Evolutionary conservation across 306 rosid species (phyloP).

Genomic region (Vicia villosa): DNA sequence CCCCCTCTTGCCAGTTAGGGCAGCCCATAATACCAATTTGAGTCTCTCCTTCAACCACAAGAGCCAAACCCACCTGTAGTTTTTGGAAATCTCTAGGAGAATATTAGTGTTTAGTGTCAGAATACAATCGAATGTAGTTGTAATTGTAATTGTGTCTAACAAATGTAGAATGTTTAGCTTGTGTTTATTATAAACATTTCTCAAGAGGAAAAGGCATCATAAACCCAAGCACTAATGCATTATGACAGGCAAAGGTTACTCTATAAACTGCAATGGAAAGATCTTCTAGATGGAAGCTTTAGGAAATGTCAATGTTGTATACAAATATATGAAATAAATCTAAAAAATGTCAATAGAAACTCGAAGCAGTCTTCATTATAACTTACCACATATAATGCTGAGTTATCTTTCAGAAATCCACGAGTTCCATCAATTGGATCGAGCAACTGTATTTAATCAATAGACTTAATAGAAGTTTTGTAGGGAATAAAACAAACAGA

Average conservation of each 20-base stretch:
- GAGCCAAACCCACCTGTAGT: conserved; percentile 91
- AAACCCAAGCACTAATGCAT: conserved; percentile 15
- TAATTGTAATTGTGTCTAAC: background rate
- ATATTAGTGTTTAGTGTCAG: conserved; percentile 14
- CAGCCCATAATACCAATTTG: conserved; percentile 87
- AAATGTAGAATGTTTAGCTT: background rate
- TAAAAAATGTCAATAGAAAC: background rate
- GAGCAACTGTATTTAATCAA: conserved; percentile 64
- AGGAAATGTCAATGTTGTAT: background rate
- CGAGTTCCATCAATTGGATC: conserved; percentile 94
- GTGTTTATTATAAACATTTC: conserved; percentile 1
- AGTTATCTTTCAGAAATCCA: conserved; percentile 67
- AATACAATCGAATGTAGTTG: background rate
- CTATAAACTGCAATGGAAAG: conserved; percentile 8
- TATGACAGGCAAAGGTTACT: conserved; percentile 14
- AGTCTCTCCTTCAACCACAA: conserved; percentile 81
- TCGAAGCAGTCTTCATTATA: conserved; percentile 31
- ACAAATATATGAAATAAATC: conserved; percentile 9
- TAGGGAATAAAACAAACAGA: conserved; percentile 27
- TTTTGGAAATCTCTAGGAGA: conserved; percentile 19
- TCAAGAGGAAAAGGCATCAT: conserved; percentile 4
- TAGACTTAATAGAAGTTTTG: conserved; percentile 23
- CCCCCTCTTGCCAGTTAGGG: conserved; percentile 75
- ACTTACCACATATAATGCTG: conserved; percentile 75
- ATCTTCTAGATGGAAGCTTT: conserved; percentile 15